Conservation (phyloP, 495 filamentous ascomycete genomes). For the Emericellopsis terricola region DNA sequence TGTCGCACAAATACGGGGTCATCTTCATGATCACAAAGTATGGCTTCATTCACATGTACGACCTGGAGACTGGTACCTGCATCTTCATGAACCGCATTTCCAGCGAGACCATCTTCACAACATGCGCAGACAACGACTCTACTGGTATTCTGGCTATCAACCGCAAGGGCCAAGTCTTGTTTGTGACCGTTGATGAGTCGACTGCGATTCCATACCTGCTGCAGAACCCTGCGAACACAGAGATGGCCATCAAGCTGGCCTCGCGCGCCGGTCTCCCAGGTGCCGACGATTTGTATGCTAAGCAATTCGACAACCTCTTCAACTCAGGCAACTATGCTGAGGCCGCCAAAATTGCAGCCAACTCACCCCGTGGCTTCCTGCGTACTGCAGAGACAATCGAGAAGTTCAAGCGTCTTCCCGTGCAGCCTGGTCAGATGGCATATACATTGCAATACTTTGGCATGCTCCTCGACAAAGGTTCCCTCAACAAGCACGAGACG, state of each 20-base stretch:
- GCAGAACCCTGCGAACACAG: conserved; percentile 80
- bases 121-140: conserved; percentile 65
- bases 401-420: conserved; percentile 72
- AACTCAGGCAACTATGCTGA: conserved; percentile 57
- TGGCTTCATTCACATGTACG: conserved; percentile 96
- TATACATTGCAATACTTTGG: conserved; percentile 96
- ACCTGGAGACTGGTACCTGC: conserved; percentile 88
- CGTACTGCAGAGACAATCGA: conserved; percentile 88
- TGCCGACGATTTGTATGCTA: conserved; percentile 83
- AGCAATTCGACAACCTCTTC: conserved; percentile 80
- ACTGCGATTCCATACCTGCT: conserved; percentile 86
- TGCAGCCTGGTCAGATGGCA: conserved; percentile 62
- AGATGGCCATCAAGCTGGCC: conserved; percentile 86
- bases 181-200: conserved; percentile 80
- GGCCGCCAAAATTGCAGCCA: conserved; percentile 88
- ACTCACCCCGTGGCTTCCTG: conserved; percentile 89
- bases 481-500: conserved; percentile 81
- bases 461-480: conserved; percentile 87
- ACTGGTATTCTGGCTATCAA: conserved; percentile 89
- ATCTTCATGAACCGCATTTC: conserved; percentile 99
- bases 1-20: conserved; percentile 86
- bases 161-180: conserved; percentile 87
- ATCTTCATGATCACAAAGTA: conserved; percentile 98
- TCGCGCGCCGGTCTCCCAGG: conserved; percentile 86
- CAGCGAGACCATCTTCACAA: conserved; percentile 96